Conservation (phyloP, 208 protist genomes). For the Trypanosoma melophagium region DNA sequence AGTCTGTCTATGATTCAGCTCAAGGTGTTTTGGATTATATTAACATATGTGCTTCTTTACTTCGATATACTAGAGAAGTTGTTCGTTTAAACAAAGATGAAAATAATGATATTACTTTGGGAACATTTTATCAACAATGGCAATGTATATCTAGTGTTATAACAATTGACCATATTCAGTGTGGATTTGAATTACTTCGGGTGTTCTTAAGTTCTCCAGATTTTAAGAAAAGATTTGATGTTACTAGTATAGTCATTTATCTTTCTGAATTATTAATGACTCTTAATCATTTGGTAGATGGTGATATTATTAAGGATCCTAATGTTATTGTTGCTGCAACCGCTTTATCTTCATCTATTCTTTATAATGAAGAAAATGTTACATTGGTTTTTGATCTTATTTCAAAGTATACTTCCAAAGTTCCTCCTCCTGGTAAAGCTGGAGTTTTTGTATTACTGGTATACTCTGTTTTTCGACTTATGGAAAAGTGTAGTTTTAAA, state of each 20-base stretch:
- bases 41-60: conserved; percentile 52
- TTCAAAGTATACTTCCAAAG: conserved; percentile 39
- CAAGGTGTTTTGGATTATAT: conserved; percentile 63
- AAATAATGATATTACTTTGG: conserved; percentile 26
- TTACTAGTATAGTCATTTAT: conserved; percentile 54
- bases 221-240: conserved; percentile 54
- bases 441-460: conserved; percentile 64
- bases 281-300: conserved; percentile 71
- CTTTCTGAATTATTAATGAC: conserved; percentile 76
- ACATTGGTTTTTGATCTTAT: conserved; percentile 69
- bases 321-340: conserved; percentile 69
- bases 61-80: conserved; percentile 72
- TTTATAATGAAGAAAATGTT: conserved; percentile 87
- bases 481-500: conserved; percentile 86
- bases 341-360: conserved; percentile 74
- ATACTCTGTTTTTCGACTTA: conserved; percentile 76
- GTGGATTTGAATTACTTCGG: conserved; percentile 66
- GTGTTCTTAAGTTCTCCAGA: conserved; percentile 66
- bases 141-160: conserved; percentile 74
- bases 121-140: conserved; percentile 76
- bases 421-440: conserved; percentile 38
- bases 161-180: conserved; percentile 63
- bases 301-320: conserved; percentile 63
- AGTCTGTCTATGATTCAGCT: conserved; percentile 47
- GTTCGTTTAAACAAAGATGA: conserved; percentile 52